phyloP scores from a whole-genome alignment of 192 early-diverging fungal species.

The Diversispora eburnea region DNA sequence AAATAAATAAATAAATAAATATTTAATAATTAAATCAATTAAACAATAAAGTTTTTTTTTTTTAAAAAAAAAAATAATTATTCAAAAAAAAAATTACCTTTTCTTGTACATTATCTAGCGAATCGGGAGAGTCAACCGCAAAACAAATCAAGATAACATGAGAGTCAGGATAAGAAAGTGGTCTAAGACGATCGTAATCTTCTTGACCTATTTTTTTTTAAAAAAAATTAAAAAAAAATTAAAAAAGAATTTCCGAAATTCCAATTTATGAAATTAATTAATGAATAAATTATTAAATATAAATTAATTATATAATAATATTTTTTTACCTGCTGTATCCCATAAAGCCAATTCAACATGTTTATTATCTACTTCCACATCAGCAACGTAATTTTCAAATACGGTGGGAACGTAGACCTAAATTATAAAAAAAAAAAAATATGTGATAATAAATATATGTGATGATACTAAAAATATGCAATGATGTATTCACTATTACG shows the following conservation, averaged over 20 bases:
- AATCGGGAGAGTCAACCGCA: conserved; percentile 77
- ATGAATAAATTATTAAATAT: conserved; percentile 9
- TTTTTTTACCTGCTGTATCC: conserved; percentile 69
- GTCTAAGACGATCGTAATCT: conserved; percentile 93
- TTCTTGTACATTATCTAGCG: conserved; percentile 78
- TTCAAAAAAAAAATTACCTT: conserved; percentile 44
- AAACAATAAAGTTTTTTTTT: background rate
- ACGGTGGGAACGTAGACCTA: conserved; percentile 72
- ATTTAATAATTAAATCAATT: background rate
- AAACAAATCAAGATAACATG: conserved; percentile 94
- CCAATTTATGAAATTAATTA: background rate
- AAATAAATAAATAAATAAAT: background rate
- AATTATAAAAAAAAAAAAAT: background rate
- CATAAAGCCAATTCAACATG: conserved; percentile 69
- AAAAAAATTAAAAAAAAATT: background rate
- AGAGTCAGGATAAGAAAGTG: conserved; percentile 88
- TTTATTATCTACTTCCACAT: conserved; percentile 65
- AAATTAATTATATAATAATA: background rate
- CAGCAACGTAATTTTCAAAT: conserved; percentile 73
- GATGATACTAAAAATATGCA: background rate
- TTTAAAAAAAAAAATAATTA: too few species aligned
- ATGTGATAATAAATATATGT: background rate
- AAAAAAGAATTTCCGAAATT: background rate
- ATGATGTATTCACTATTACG: too few species aligned
- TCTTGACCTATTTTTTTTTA: conserved; percentile 66